Evolutionary conservation across 2,329 filamentous ascomycete species (phyloP).

Genomic region (Sporothrix pseudoabietina): DNA sequence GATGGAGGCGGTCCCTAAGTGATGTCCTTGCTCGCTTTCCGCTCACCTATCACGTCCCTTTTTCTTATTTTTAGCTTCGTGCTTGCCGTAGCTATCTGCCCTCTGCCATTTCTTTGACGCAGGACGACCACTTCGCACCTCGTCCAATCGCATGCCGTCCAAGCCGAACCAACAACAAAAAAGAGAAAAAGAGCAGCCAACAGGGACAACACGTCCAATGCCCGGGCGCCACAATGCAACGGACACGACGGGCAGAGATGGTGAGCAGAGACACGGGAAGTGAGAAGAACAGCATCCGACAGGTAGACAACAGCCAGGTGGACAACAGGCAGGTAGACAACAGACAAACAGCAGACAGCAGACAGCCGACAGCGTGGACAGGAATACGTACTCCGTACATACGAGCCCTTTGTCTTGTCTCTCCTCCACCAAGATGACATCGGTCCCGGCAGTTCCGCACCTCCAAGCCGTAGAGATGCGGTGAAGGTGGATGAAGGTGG

Average conservation of each 20-base stretch:
- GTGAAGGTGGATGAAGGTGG: neutral
- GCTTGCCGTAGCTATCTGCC: neutral
- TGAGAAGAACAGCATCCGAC: too few species aligned
- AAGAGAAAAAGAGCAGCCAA: neutral
- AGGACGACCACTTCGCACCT: neutral
- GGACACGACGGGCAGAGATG: neutral
- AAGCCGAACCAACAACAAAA: neutral
- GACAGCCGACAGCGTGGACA: neutral
- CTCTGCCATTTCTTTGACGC: too few species aligned
- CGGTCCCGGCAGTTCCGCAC: neutral
- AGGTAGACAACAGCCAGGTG: too few species aligned
- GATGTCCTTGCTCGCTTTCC: neutral
- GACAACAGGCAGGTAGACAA: too few species aligned
- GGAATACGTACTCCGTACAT: neutral
- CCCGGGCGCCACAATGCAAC: neutral
- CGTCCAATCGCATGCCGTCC: neutral
- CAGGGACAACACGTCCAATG: neutral
- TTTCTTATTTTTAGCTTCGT: constrained; percentile 16
- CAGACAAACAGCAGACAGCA: too few species aligned
- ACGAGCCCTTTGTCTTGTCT: too few species aligned
- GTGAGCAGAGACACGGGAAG: neutral
- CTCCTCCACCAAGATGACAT: neutral
- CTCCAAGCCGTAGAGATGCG: neutral
- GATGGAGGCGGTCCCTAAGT: neutral
- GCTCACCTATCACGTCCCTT: neutral